Evolutionary conservation across 345 rosid species (phyloP).

Genomic region (Mallotus nudiflorus): DNA sequence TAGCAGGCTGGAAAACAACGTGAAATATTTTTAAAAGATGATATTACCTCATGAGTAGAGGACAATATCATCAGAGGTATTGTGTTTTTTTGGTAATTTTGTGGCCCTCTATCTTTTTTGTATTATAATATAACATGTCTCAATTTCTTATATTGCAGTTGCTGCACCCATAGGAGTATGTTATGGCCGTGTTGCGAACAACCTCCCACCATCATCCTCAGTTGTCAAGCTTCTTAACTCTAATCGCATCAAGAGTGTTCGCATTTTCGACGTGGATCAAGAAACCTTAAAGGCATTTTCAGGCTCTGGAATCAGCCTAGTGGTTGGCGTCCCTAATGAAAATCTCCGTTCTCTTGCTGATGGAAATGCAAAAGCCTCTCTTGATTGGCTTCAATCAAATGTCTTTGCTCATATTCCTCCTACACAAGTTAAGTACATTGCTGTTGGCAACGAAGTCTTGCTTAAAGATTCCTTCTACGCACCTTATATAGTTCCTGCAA

Average conservation of each 20-base stretch:
- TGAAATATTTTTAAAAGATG: too few relatives aligned
- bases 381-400: constrained; percentile 38
- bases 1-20: too few relatives aligned
- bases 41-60: too few relatives aligned
- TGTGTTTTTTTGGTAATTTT: too few relatives aligned
- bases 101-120: too few relatives aligned
- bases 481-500: constrained; percentile 35
- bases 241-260: constrained; percentile 32
- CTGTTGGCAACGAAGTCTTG: constrained; percentile 44
- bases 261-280: constrained; percentile 38
- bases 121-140: too few relatives aligned
- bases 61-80: too few relatives aligned
- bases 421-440: constrained; percentile 28
- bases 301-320: constrained; percentile 37
- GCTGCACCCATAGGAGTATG: constrained; percentile 40
- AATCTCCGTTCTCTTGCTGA: constrained; percentile 37
- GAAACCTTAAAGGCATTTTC: constrained; percentile 29
- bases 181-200: constrained; percentile 39
- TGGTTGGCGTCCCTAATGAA: constrained; percentile 41
- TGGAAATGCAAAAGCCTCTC: constrained; percentile 9
- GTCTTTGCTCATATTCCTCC: constrained; percentile 33
- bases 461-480: constrained; percentile 33
- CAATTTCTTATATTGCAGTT: constrained; percentile 14
- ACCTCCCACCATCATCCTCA: constrained; percentile 29
- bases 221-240: constrained; percentile 24